Base-by-base conservation (phyloP, 2,329 filamentous ascomycete genomes). In the Beauveria brongniartii region DNA sequence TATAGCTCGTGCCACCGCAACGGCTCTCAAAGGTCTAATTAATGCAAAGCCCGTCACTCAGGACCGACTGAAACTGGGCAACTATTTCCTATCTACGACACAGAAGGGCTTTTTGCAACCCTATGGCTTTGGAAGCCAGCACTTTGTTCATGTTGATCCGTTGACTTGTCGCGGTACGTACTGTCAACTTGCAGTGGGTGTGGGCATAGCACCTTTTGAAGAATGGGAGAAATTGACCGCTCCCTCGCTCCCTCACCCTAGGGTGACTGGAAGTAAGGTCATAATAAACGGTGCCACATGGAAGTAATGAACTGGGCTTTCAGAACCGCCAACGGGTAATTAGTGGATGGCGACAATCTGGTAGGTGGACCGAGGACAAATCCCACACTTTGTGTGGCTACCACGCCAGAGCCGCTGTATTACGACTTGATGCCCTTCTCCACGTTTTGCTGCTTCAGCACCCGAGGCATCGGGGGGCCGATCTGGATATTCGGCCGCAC, bases 381-480 rank as follows among this genome's bases (percentile, higher is more conserved):
- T 40, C 28, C 44, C 20, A 30, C 22, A 12, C 24, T 9, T 30
- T 16, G 2, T 20, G 46, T 58, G 54, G 30, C 44, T 18, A 18
- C 44, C 44, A 22, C 2, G n/a, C 20, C n/a, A n/a, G 37, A 22
- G 10, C 26, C 10, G 16, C 18, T 37, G 41, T 46, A 43, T 12
- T 34, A 43, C 26, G 26, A 47, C 41, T 34, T 34, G 3, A 20
- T 26, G 28, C 9, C 4, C 18, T 37, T 52, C 37, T 59, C 47
- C 24, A 34, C 37, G 40, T 59, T 52, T 46, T 44, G 37, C 10
- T 28, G 24, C 37, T 52, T 37, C 47, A 44, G 24, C 24, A 34
- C 16, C 22, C 40, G 55, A 59, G 26, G 48, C 56, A 59, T 59
- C 56, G 48, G 47, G 22, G 30, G 20, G 22, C n/a, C 56, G 56